A percentile compares a stretch with the other conserved stretches of the same genome.
Evolutionary conservation across 441 rosid genomes (phyloP).

Genomic region (Populus trichocarpa): DNA sequence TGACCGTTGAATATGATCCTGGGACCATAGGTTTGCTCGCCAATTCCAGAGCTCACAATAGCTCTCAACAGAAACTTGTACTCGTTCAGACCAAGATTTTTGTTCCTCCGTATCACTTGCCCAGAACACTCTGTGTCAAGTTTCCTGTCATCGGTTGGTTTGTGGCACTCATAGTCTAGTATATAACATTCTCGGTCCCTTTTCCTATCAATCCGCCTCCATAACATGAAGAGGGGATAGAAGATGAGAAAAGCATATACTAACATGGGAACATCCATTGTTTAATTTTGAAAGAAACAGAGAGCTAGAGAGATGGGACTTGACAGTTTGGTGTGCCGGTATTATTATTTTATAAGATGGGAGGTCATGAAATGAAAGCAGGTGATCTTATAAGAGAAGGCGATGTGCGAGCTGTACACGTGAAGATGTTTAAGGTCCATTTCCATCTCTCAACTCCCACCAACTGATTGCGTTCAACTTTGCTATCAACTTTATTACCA

Average conservation of each 20-base stretch:
- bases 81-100: slow-evolving; percentile 71
- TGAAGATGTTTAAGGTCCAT: slow-evolving; percentile 24
- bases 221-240: slow-evolving; percentile 28
- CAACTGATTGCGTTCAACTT: slow-evolving; percentile 19
- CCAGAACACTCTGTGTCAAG: slow-evolving; percentile 58
- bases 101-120: slow-evolving; percentile 51
- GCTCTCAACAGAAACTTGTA: slow-evolving; percentile 82
- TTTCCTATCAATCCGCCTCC: slow-evolving; percentile 36
- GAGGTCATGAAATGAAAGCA: slow-evolving; percentile 2
- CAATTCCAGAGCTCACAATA: slow-evolving; percentile 73
- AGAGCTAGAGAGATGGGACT: background rate
- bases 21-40: slow-evolving; percentile 77
- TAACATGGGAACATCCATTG: slow-evolving; percentile 43
- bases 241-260: slow-evolving; percentile 33
- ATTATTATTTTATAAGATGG: slow-evolving; percentile 9
- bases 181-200: slow-evolving; percentile 62
- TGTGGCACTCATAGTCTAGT: slow-evolving; percentile 76
- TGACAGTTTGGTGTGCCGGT: background rate
- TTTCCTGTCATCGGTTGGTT: slow-evolving; percentile 64
- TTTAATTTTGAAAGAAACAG: slow-evolving; percentile 3
- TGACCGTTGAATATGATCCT: slow-evolving; percentile 49
- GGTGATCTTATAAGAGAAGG: slow-evolving; percentile 20
- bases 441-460: slow-evolving; percentile 34
- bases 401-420: slow-evolving; percentile 23
- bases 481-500: slow-evolving; percentile 23